Percentiles rank a stretch among this genome's conserved stretches.
Evolutionary conservation across 73 alveolate species (phyloP).

Genomic region (Blepharisma stoltei): DNA sequence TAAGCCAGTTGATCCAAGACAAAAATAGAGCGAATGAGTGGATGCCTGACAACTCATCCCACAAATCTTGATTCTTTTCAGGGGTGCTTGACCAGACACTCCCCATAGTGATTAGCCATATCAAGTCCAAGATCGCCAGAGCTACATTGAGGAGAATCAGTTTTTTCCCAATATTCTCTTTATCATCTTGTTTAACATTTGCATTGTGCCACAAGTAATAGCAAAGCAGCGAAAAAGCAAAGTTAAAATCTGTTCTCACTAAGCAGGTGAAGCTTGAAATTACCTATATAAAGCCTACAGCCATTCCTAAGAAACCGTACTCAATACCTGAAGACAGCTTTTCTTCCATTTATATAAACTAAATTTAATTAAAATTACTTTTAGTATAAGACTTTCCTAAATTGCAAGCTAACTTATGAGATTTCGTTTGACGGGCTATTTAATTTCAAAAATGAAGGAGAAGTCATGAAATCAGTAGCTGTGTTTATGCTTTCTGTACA

Average conservation of each 20-base stretch:
- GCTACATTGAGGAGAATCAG: not conserved
- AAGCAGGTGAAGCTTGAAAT: conserved; percentile 23
- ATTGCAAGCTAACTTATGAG: too few species aligned
- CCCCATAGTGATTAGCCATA: not conserved
- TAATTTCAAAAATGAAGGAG: not conserved
- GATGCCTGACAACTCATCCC: not conserved
- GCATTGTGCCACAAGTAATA: conserved; percentile 28
- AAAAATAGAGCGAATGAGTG: not conserved
- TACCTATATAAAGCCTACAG: conserved; percentile 13
- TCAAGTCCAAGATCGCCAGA: not conserved
- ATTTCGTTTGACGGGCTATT: not conserved
- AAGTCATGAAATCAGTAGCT: not conserved
- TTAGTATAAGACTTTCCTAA: too few species aligned
- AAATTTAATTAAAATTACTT: too few species aligned
- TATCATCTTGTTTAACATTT: not conserved
- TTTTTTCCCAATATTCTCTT: not conserved
- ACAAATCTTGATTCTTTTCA: not conserved
- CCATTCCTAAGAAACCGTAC: conserved; percentile 24
- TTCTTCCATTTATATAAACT: conserved; percentile 16
- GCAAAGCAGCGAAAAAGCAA: conserved; percentile 30
- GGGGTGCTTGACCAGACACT: not conserved
- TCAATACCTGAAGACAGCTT: conserved; percentile 17
- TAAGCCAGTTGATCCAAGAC: conserved; percentile 3
- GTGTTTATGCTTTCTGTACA: conserved; percentile 7
- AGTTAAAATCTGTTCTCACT: conserved; percentile 34